Conservation (phyloP, 108 stramenopile species). For the Aurantiochytrium sp. region DNA sequence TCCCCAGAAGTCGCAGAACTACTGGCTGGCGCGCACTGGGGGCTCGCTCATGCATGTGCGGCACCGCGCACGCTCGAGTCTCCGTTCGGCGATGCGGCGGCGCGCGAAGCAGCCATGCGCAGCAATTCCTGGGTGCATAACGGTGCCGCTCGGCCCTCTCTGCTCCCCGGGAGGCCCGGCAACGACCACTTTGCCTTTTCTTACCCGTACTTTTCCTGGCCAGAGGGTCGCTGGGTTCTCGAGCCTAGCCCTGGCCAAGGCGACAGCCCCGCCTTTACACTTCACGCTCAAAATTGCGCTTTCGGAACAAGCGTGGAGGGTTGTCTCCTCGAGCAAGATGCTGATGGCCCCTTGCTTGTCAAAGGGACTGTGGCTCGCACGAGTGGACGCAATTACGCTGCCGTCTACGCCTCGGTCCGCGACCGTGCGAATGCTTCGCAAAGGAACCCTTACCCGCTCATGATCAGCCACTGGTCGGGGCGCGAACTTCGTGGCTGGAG, state of each 20-base stretch:
- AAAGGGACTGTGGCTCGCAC: not conserved
- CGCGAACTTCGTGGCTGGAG: not conserved
- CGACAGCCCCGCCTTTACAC: not conserved
- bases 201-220: constrained; percentile 13
- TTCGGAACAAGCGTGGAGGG: not conserved
- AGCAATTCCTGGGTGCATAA: not conserved
- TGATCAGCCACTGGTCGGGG: not conserved
- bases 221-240: not conserved
- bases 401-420: not conserved
- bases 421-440: not conserved
- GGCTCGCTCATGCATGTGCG: not conserved
- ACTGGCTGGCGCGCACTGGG: not conserved
- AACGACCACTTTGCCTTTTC: not conserved
- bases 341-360: not conserved
- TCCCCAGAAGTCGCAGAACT: not conserved
- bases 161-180: not conserved
- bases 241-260: not conserved
- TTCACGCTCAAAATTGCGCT: not conserved
- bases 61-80: not conserved
- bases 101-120: not conserved
- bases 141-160: not conserved
- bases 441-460: not conserved
- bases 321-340: not conserved
- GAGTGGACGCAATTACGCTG: not conserved
- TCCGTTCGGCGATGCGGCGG: not conserved